Evolutionary conservation across 768 basidiomycete species (phyloP), one percentile per base, ranked within the genome.

Genomic region (Saitozyma podzolica): DNA sequence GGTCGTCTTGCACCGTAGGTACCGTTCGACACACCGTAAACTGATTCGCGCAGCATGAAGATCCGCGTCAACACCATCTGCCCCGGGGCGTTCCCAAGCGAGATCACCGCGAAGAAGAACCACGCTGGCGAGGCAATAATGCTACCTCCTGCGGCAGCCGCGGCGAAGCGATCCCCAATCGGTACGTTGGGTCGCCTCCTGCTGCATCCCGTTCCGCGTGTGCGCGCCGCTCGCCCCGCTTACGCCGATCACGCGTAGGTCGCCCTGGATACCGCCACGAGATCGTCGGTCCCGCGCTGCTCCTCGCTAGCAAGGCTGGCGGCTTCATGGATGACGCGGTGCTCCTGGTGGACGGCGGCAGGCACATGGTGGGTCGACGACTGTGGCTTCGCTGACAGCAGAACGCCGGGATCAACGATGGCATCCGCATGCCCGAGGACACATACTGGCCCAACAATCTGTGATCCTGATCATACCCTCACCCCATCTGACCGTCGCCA

Each of bases 41-140:
- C 13, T 54, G 17, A 8, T 41, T 41, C 29, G 11, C 11, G 17
- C 48, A 78, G 77, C 5, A 62, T 76, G 55, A 75, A 75, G 56
- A 78, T 78, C 59, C 71, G 77, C n/a, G 77, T 78, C 53, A 78
- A 78, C 62, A 73, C 71, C 40, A 73, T 78, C 61, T 69, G 67
- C 49, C 77, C 77, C 0, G 77, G 77, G 17, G 68, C 75, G 62
- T 78, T 76, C 70, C 75, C 75, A 0, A 69, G 71, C 10, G 75
- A 76, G 47, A 78, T 78, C 73, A 78, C 77, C 10, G 74, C 51
- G 51, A 20, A 16, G 54, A 39, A 13, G 39, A 13, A 20, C 40
- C 3, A 14, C 62, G 59, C 56, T 29, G 59, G 40, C 29, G 29
- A 29, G 29, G 29, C 29, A 5, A 29, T 29, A 2, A 29, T 29